Evolutionary conservation across 202 grass and related monocot species (phyloP).

Genomic region (Carex sylvatica): DNA sequence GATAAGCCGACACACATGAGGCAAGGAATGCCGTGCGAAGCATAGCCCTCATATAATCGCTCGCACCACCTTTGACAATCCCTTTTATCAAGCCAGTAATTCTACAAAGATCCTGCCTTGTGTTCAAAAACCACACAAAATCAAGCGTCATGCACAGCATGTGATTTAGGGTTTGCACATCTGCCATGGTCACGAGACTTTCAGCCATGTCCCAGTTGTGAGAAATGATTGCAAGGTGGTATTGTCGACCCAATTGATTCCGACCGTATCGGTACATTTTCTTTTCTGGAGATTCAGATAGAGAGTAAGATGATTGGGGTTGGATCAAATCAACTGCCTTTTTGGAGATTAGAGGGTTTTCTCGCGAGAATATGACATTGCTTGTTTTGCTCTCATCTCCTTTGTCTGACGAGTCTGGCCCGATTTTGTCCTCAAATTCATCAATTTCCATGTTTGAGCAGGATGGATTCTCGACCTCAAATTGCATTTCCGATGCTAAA

Average conservation of each 20-base stretch:
- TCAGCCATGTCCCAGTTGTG: slow-evolving; percentile 62
- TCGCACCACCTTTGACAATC: slow-evolving; percentile 60
- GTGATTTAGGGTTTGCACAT: slow-evolving; percentile 64
- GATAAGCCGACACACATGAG: slow-evolving; percentile 69
- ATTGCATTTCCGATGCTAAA: slow-evolving; percentile 22
- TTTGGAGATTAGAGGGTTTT: slow-evolving; percentile 36
- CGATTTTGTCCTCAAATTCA: slow-evolving; percentile 33
- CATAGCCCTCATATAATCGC: slow-evolving; percentile 71
- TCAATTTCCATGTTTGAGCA: slow-evolving; percentile 46
- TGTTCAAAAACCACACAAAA: slow-evolving; percentile 73
- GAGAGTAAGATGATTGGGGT: slow-evolving; percentile 34
- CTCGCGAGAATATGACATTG: slow-evolving; percentile 42
- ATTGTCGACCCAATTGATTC: slow-evolving; percentile 53
- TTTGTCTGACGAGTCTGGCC: not conserved
- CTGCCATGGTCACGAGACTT: slow-evolving; percentile 52
- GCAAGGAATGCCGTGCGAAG: slow-evolving; percentile 66
- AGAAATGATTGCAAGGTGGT: slow-evolving; percentile 59
- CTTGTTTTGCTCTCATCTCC: slow-evolving; percentile 35
- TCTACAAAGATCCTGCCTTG: slow-evolving; percentile 44
- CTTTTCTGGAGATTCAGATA: slow-evolving; percentile 35
- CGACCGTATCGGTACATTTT: slow-evolving; percentile 36
- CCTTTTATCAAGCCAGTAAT: slow-evolving; percentile 51
- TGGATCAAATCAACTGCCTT: slow-evolving; percentile 23
- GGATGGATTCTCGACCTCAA: slow-evolving; percentile 28
- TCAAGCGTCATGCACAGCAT: slow-evolving; percentile 59